These are phyloP conservation scores for Vicia sativa DNA, from an alignment of 306 rosid species.

Conservation along the genomic window DNA sequence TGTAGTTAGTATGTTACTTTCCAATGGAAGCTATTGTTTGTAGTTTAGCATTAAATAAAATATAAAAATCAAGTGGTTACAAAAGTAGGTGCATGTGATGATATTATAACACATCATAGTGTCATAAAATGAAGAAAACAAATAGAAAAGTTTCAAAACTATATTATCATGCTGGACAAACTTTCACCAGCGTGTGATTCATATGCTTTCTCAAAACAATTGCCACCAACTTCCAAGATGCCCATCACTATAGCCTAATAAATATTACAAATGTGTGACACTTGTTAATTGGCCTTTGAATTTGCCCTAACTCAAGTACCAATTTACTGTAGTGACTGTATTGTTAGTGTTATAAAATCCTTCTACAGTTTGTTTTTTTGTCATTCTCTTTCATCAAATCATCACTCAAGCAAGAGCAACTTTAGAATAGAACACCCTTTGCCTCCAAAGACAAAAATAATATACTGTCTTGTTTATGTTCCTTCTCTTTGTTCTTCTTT, in stretches of 20 bases:
- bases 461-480: neutral
- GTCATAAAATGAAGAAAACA: conserved; percentile 41
- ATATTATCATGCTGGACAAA: conserved; percentile 45
- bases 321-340: conserved; percentile 24
- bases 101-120: conserved; percentile 41
- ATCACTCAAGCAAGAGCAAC: neutral
- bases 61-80: conserved; percentile 35
- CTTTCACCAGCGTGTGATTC: conserved; percentile 44
- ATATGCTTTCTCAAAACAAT: conserved; percentile 38
- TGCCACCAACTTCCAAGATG: conserved; percentile 40
- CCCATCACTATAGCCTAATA: conserved; percentile 31
- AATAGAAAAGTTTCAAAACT: conserved; percentile 34
- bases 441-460: neutral
- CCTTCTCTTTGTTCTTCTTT: neutral
- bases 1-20: conserved; percentile 39
- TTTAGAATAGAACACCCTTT: neutral
- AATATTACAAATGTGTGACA: neutral
- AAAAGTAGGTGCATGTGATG: conserved; percentile 47
- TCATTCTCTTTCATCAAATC: conserved; percentile 37
- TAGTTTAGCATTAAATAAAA: conserved; percentile 36
- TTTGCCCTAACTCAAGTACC: neutral
- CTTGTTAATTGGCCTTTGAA: too few species aligned
- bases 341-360: neutral
- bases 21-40: conserved; percentile 41
- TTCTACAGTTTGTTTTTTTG: conserved; percentile 22